Percentiles rank a stretch among this genome's conserved stretches.
These are phyloP conservation scores for Neurospora sp. DNA, from an alignment of 495 filamentous ascomycete genomes.

Conservation along the genomic window DNA sequence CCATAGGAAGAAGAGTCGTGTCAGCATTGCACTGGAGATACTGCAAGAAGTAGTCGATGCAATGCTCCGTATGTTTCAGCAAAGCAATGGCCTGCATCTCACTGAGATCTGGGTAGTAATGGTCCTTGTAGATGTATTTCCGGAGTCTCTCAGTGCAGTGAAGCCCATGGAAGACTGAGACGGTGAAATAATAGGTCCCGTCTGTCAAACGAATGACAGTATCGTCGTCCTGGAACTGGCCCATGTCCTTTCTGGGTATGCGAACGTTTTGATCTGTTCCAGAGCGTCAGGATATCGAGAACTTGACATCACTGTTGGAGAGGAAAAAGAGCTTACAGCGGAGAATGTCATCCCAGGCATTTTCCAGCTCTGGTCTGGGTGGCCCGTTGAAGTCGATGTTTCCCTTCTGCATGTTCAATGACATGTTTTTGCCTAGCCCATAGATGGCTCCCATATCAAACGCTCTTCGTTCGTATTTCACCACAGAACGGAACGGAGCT, in stretches of 20 bases:
- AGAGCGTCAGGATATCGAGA: not conserved
- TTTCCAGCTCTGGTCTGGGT: slow-evolving; percentile 1
- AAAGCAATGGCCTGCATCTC: not conserved
- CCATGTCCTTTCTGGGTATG: not conserved
- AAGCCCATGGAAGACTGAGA: slow-evolving; percentile 2
- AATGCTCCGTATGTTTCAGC: slow-evolving; percentile 3
- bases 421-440: not conserved
- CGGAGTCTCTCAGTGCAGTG: slow-evolving; percentile 3
- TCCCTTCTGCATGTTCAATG: not conserved
- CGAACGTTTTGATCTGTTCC: not conserved
- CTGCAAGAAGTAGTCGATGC: slow-evolving; percentile 4
- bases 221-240: not conserved
- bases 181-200: not conserved
- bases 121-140: slow-evolving; percentile 1
- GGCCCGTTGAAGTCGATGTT: not conserved
- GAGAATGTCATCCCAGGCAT: slow-evolving; percentile 1
- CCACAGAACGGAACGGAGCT: not conserved
- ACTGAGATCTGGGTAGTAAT: slow-evolving; percentile 2
- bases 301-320: not conserved
- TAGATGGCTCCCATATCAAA: not conserved
- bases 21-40: slow-evolving; percentile 9
- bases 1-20: slow-evolving; percentile 4
- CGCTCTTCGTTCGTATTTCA: not conserved
- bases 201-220: slow-evolving; percentile 1
- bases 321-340: not conserved